These are phyloP conservation scores for Alternaria alternata DNA, from an alignment of 2,329 filamentous ascomycete genomes.

Conservation along the genomic window DNA sequence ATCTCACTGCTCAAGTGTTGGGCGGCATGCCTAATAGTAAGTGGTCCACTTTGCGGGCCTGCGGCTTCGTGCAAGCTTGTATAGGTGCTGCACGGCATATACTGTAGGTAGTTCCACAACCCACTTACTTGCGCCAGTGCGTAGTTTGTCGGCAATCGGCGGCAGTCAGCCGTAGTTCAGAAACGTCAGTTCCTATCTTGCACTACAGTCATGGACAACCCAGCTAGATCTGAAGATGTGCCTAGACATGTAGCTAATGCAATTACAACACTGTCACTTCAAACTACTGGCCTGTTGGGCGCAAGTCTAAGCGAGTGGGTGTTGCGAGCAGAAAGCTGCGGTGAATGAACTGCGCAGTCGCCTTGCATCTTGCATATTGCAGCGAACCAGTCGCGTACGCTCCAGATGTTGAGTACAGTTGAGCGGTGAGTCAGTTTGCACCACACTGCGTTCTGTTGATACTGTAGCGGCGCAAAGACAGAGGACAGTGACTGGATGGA, in stretches of 20 bases:
- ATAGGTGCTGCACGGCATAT: conserved; percentile 10
- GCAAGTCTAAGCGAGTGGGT: conserved; percentile 5
- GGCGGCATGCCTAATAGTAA: conserved; percentile 15
- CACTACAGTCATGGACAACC: background rate
- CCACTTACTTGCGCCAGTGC: conserved; percentile 12
- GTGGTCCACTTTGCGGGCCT: conserved; percentile 18
- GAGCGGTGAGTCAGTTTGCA: conserved; percentile 23
- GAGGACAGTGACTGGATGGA: background rate
- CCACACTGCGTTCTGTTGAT: background rate
- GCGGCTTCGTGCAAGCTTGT: conserved; percentile 8
- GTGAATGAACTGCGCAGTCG: conserved; percentile 8
- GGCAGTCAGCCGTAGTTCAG: conserved; percentile 9
- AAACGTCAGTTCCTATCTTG: conserved; percentile 3
- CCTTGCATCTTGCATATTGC: conserved; percentile 17
- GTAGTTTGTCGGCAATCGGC: conserved; percentile 11
- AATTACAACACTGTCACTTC: background rate
- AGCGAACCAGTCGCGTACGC: conserved; percentile 10
- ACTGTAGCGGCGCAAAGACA: background rate
- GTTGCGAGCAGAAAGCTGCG: conserved; percentile 11
- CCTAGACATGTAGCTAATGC: conserved; percentile 1
- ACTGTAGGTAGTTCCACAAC: background rate
- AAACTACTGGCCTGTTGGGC: background rate
- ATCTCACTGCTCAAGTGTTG: conserved; percentile 6
- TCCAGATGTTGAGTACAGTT: conserved; percentile 7
- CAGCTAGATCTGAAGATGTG: background rate